Percentiles rank a stretch among this genome's conserved stretches.
These are phyloP conservation scores for Rubus parviflorus DNA, from an alignment of 306 rosid species.

Conservation along the genomic window DNA sequence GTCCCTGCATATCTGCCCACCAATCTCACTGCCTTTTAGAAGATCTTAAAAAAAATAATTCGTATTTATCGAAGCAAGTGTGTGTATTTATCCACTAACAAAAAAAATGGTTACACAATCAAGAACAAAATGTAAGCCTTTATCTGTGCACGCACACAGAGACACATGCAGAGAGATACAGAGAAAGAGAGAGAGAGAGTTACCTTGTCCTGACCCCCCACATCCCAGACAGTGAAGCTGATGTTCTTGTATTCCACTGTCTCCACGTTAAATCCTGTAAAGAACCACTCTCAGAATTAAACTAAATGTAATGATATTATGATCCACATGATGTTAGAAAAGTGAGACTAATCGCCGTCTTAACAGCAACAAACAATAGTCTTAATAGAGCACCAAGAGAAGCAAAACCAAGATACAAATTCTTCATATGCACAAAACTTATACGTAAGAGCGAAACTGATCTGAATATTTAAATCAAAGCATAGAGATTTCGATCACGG, in stretches of 20 bases:
- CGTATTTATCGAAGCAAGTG: not conserved
- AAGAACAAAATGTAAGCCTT: not conserved
- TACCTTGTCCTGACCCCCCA: constrained; percentile 99
- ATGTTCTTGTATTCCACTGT: constrained; percentile 98
- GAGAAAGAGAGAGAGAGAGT: not conserved
- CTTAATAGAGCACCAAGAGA: not conserved
- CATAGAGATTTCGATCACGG: not conserved
- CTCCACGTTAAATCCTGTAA: constrained; percentile 93
- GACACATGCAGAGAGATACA: constrained; percentile 1
- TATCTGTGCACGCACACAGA: not conserved
- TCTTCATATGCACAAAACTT: not conserved
- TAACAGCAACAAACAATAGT: not conserved
- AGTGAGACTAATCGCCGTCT: constrained; percentile 2
- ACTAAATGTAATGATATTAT: not conserved
- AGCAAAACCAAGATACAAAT: not conserved
- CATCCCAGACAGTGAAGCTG: constrained; percentile 99
- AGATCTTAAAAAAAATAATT: not conserved
- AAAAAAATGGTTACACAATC: not conserved
- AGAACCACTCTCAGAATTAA: constrained; percentile 1
- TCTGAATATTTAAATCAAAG: not conserved
- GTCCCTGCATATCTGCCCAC: not conserved
- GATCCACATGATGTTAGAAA: not conserved
- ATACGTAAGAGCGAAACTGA: not conserved
- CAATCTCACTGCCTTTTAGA: not conserved
- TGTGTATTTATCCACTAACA: not conserved